These are phyloP conservation scores for Magnusiomyces suaveolens DNA, from an alignment of 1,139 yeast species.

Conservation along the genomic window DNA sequence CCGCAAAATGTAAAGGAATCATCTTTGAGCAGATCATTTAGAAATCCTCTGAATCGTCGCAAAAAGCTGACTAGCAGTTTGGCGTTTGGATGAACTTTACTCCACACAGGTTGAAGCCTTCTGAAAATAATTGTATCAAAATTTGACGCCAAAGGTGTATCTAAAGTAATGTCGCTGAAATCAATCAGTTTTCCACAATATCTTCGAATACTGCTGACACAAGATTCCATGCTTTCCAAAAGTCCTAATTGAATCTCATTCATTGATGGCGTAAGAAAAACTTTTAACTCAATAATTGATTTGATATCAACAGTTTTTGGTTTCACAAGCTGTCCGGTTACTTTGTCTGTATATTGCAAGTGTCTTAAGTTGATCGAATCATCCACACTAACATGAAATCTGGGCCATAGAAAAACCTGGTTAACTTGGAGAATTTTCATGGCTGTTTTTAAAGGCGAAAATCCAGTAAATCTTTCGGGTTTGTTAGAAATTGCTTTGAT, in stretches of 20 bases:
- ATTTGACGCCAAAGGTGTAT: slow-evolving; percentile 51
- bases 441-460: slow-evolving; percentile 64
- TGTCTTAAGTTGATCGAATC: slow-evolving; percentile 42
- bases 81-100: slow-evolving; percentile 67
- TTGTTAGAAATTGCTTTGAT: slow-evolving; percentile 81
- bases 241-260: slow-evolving; percentile 70
- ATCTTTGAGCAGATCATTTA: slow-evolving; percentile 45
- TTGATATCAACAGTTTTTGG: slow-evolving; percentile 25
- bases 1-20: slow-evolving; percentile 68
- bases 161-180: slow-evolving; percentile 74
- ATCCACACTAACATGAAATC: slow-evolving; percentile 80
- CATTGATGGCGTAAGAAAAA: slow-evolving; percentile 65
- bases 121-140: slow-evolving; percentile 55
- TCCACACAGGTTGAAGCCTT: slow-evolving; percentile 77
- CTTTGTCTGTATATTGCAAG: slow-evolving; percentile 6
- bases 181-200: slow-evolving; percentile 54
- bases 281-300: slow-evolving; percentile 70
- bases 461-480: slow-evolving; percentile 71
- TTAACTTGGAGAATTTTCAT: slow-evolving; percentile 55
- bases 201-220: slow-evolving; percentile 66
- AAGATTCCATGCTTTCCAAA: slow-evolving; percentile 67
- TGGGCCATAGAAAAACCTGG: slow-evolving; percentile 80
- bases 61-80: slow-evolving; percentile 70
- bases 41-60: slow-evolving; percentile 49
- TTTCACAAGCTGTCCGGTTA: slow-evolving; percentile 11